Percentiles rank a stretch among this genome's conserved stretches.
These are phyloP conservation scores for Skeletonema marinoi DNA, from an alignment of 108 stramenopile genomes.

Conservation along the genomic window DNA sequence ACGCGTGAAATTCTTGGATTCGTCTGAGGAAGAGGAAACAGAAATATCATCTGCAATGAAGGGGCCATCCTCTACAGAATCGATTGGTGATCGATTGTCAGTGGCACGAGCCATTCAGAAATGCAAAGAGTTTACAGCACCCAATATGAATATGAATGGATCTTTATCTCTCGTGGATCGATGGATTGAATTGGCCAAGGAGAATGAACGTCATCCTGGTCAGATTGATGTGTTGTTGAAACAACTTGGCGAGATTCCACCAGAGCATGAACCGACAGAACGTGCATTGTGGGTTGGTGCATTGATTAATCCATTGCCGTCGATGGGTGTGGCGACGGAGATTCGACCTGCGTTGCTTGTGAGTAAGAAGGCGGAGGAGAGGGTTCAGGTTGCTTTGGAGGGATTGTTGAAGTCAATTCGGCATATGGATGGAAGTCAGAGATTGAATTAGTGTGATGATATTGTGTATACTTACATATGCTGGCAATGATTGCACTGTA, in stretches of 20 bases:
- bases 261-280: constrained; percentile 62
- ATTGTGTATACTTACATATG: neutral
- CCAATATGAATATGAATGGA: constrained; percentile 55
- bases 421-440: constrained; percentile 67
- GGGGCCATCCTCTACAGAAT: neutral
- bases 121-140: constrained; percentile 55
- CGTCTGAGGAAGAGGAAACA: constrained; percentile 45
- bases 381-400: constrained; percentile 63
- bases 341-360: constrained; percentile 65
- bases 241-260: constrained; percentile 68
- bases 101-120: constrained; percentile 61
- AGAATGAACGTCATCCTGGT: constrained; percentile 60
- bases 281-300: constrained; percentile 84
- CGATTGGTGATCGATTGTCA: constrained; percentile 43
- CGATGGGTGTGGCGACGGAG: constrained; percentile 78
- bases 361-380: constrained; percentile 62
- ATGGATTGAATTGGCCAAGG: constrained; percentile 70
- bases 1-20: constrained; percentile 58
- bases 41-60: constrained; percentile 15
- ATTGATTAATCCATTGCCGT: constrained; percentile 75
- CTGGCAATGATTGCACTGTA: too few relatives aligned
- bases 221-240: constrained; percentile 58
- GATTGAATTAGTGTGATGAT: constrained; percentile 22
- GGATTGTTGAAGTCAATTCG: constrained; percentile 59
- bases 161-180: constrained; percentile 54